Percentiles rank a stretch among this genome's conserved stretches.
Evolutionary conservation across 2,329 filamentous ascomycete genomes (phyloP).

Genomic region (Ophiostoma pallidulum): DNA sequence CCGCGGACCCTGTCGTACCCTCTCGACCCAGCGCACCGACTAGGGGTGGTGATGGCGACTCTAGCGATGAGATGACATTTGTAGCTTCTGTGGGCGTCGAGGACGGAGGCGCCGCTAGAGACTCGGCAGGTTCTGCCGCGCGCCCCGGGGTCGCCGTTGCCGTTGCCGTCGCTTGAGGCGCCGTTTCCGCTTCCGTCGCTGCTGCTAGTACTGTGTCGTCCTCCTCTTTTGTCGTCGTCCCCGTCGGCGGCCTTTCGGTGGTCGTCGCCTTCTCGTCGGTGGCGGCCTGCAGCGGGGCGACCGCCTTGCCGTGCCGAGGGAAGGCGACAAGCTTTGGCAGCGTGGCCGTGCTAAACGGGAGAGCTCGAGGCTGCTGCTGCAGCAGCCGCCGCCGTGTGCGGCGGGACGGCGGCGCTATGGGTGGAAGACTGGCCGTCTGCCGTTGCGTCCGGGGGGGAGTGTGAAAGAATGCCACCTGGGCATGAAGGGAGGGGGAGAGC

Average conservation of each 20-base stretch:
- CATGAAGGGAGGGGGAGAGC: no score
- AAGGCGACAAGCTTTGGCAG: conserved; percentile 34
- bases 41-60: background rate
- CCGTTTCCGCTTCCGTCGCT: background rate
- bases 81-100: background rate
- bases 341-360: conserved; percentile 31
- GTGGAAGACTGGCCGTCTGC: background rate
- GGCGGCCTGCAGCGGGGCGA: conserved; percentile 38
- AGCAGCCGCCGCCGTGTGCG: conserved; percentile 11
- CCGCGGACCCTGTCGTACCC: background rate
- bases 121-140: background rate
- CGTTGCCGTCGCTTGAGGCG: conserved; percentile 1
- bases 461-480: background rate
- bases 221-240: background rate
- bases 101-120: background rate
- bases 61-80: conserved; percentile 17
- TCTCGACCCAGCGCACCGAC: no score
- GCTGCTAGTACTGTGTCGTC: background rate
- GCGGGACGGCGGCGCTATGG: background rate
- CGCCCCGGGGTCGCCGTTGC: background rate
- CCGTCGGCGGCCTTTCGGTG: background rate
- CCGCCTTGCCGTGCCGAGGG: conserved; percentile 50
- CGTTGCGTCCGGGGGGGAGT: background rate
- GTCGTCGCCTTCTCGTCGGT: background rate
- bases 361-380: conserved; percentile 22